These are phyloP conservation scores for Escallonia rubra DNA, from an alignment of 129 eudicot species.

Conservation along the genomic window DNA sequence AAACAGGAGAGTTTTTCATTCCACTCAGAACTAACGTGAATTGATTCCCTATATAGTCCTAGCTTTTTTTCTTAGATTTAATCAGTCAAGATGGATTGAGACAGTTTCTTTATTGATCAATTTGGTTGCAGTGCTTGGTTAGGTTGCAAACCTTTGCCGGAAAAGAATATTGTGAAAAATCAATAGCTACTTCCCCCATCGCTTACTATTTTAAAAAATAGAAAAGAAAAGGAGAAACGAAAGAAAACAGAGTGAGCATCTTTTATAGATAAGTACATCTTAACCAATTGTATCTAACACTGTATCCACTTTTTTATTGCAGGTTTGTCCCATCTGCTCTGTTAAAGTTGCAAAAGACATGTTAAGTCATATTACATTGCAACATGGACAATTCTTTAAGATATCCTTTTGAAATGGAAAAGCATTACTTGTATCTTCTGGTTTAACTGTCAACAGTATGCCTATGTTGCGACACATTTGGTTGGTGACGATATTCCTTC, in stretches of 20 bases:
- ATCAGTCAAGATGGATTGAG: no score
- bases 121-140: no score
- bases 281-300: slow-evolving; percentile 11
- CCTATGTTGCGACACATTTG: not conserved
- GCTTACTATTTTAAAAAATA: no score
- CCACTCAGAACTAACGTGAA: no score
- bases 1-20: no score
- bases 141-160: no score
- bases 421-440: not conserved
- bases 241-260: not conserved
- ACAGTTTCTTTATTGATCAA: no score
- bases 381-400: slow-evolving; percentile 78
- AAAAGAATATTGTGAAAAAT: no score
- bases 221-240: not conserved
- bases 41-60: no score
- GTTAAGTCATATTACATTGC: slow-evolving; percentile 79
- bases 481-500: no score
- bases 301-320: slow-evolving; percentile 24
- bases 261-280: not conserved
- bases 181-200: no score
- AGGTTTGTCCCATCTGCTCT: slow-evolving; percentile 82
- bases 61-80: no score
- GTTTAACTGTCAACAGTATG: not conserved
- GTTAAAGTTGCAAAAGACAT: slow-evolving; percentile 67
- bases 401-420: slow-evolving; percentile 53